A percentile compares a stretch with the other conserved stretches of the same genome.
Evolutionary conservation across 1,139 yeast species (phyloP).

Genomic region (Casaregolazyma lundiana): DNA sequence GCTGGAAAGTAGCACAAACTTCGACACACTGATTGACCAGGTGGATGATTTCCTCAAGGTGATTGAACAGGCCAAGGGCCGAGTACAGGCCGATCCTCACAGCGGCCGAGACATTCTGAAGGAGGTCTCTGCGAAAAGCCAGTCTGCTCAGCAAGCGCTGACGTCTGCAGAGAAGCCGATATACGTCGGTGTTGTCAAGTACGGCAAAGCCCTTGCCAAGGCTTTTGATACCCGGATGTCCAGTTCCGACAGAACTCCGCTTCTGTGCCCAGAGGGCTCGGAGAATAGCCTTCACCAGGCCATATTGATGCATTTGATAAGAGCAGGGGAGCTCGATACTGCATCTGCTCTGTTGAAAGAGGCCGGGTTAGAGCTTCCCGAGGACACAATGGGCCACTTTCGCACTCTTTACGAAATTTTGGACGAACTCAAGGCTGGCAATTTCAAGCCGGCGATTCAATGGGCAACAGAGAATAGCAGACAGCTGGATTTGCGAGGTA

Average conservation of each 20-base stretch:
- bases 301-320: conserved; percentile 41
- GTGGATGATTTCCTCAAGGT: conserved; percentile 28
- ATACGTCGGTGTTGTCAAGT: conserved; percentile 30
- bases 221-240: conserved; percentile 19
- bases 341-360: conserved; percentile 34
- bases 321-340: conserved; percentile 42
- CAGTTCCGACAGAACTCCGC: conserved; percentile 29
- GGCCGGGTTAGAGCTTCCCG: conserved; percentile 31
- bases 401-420: conserved; percentile 35
- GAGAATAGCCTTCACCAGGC: conserved; percentile 35
- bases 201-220: conserved; percentile 34
- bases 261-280: conserved; percentile 24
- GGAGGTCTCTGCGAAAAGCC: not conserved
- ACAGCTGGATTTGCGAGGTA: conserved; percentile 29
- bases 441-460: conserved; percentile 38
- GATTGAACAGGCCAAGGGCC: conserved; percentile 25
- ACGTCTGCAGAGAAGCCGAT: conserved; percentile 31
- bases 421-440: conserved; percentile 26
- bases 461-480: conserved; percentile 39
- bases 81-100: not conserved
- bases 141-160: conserved; percentile 10
- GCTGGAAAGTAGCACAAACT: conserved; percentile 27
- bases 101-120: not conserved
- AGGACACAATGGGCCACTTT: conserved; percentile 33
- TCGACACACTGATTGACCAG: conserved; percentile 28